Percentiles rank a stretch among this genome's conserved stretches.
Evolutionary conservation across 495 filamentous ascomycete species (phyloP).

Genomic region (Penicillium argentinense): DNA sequence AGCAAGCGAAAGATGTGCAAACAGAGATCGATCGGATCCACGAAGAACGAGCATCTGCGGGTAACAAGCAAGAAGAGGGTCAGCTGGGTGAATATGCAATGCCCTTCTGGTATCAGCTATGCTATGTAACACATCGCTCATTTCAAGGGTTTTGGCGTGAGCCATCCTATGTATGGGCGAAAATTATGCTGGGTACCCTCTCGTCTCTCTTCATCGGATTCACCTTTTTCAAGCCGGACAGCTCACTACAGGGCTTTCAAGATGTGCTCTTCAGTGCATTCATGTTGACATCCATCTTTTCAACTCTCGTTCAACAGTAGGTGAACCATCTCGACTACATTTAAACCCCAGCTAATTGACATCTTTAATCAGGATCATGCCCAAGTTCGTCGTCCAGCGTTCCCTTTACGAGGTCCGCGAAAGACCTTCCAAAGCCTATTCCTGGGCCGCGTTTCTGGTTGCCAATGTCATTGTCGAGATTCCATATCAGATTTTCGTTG

Average conservation of each 20-base stretch:
- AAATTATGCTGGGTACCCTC: constrained; percentile 52
- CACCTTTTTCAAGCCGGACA: constrained; percentile 75
- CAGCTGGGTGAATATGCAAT: constrained; percentile 49
- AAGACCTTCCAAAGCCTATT: constrained; percentile 66
- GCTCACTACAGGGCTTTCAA: constrained; percentile 73
- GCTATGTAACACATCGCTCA: constrained; percentile 46
- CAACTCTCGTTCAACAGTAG: constrained; percentile 60
- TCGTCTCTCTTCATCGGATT: constrained; percentile 78
- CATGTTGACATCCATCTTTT: constrained; percentile 76
- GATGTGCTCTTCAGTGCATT: constrained; percentile 86
- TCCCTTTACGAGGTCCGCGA: constrained; percentile 71
- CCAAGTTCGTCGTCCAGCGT: constrained; percentile 64
- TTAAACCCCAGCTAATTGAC: neutral
- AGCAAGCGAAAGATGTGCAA: constrained; percentile 64
- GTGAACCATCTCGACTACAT: constrained; percentile 3
- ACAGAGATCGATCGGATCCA: constrained; percentile 66
- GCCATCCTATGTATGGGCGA: constrained; percentile 54
- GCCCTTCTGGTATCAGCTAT: constrained; percentile 51
- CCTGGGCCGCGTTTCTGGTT: constrained; percentile 70
- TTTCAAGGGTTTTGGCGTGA: constrained; percentile 60
- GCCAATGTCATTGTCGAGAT: constrained; percentile 71
- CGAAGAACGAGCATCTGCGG: constrained; percentile 33
- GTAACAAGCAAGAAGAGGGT: constrained; percentile 13
- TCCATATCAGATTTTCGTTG: constrained; percentile 64
- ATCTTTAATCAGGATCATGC: constrained; percentile 59